Evolutionary conservation across 164 flowering plant genomes (phyloP), one percentile per base, ranked within the genome.

Genomic region (Umbilicus rupestris): DNA sequence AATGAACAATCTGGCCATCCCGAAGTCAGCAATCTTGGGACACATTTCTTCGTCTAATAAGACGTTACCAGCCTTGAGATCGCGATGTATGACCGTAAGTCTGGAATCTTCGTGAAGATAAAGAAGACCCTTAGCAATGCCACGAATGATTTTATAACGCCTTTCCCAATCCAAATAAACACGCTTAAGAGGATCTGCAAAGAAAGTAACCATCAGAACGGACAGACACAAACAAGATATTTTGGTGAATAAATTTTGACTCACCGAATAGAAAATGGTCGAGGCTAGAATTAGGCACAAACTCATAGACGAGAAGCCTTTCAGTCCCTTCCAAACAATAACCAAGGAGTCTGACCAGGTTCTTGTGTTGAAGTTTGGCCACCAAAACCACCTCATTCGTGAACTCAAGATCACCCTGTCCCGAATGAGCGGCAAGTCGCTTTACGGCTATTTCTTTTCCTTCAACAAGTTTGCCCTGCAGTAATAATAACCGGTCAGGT

Each of bases 81-180:
- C 64, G 0, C 60, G 26, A 55, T 55, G 60, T 8, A 55, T 55
- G 28, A 55, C 20, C 19, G 14, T 55, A n/a, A 55, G 60, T 26
- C 63, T 59, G 17, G 63, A 59, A 59, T 59, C 63, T 30, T 59
- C 63, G 16, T 59, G 63, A 28, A 59, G 63, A 33, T 59, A 59
- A 59, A 59, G 63, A 29, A 59, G 37, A 4, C 63, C 63, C 15
- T 24, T 29, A 6, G 37, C 63, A 59, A 59, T 29, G 12, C 63
- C 63, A 1, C 35, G 1, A 17, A 59, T 59, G 8, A 59, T 59
- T 33, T 59, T 59, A 19, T 28, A 59, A 29, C 63, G 63, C 37
- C 6, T 59, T 16, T 26, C 33, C 63, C 63, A 59, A 59, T 59
- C 37, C 19, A 59, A 29, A 59, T 30, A 5, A 1, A 8, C 33